These are phyloP conservation scores for Cercospora beticola DNA, from an alignment of 2,329 filamentous ascomycete species.

Conservation along the genomic window DNA sequence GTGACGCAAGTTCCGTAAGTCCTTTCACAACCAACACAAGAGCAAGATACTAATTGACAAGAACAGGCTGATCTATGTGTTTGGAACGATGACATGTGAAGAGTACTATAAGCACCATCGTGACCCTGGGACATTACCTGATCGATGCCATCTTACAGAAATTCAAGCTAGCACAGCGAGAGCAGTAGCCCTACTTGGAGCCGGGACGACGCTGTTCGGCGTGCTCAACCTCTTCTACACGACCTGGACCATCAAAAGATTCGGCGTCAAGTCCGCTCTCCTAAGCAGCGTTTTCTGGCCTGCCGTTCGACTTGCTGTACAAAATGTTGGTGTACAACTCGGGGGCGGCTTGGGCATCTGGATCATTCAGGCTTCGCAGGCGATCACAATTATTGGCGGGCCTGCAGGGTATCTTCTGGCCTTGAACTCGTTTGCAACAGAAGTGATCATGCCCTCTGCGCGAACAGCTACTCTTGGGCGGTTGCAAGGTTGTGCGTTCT, in stretches of 20 bases:
- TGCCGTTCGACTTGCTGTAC: slow-evolving; percentile 61
- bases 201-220: slow-evolving; percentile 67
- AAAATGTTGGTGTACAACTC: slow-evolving; percentile 63
- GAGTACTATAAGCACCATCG: slow-evolving; percentile 63
- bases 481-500: slow-evolving; percentile 65
- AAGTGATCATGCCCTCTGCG: slow-evolving; percentile 59
- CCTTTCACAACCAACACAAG: neutral
- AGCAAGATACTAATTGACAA: neutral
- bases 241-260: slow-evolving; percentile 64
- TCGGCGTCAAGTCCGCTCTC: slow-evolving; percentile 64
- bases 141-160: slow-evolving; percentile 60
- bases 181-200: slow-evolving; percentile 64
- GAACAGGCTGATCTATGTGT: slow-evolving; percentile 57
- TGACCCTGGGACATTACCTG: slow-evolving; percentile 45
- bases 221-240: slow-evolving; percentile 67
- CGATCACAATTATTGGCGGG: slow-evolving; percentile 67
- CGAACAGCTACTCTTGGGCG: slow-evolving; percentile 65
- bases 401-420: slow-evolving; percentile 68
- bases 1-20: slow-evolving; percentile 50
- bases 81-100: slow-evolving; percentile 71
- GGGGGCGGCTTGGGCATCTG: slow-evolving; percentile 64
- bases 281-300: slow-evolving; percentile 64
- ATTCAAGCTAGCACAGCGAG: slow-evolving; percentile 65
- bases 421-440: slow-evolving; percentile 67
- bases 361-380: slow-evolving; percentile 66